A percentile compares a stretch with the other conserved stretches of the same genome.
phyloP scores from a whole-genome alignment of 345 rosid genomes.

The Gossypium thurberi region DNA sequence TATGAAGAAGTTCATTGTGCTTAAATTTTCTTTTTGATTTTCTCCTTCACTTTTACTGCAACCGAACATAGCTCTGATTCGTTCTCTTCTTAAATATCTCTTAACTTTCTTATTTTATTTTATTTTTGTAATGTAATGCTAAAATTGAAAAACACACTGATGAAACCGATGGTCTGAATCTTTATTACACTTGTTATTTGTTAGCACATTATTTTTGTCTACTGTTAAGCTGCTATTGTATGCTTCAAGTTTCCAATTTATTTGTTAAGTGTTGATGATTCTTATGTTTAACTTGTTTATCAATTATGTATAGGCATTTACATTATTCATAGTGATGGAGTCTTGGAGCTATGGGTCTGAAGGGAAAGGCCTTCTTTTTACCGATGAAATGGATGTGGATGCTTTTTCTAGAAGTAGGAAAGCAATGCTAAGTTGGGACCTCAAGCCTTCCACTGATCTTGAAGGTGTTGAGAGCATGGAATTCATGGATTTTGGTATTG shows the following conservation, averaged over 20 bases:
- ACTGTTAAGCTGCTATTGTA: background rate
- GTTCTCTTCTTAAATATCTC: background rate
- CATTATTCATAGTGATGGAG: constrained; percentile 33
- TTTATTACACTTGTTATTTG: background rate
- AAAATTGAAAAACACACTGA: background rate
- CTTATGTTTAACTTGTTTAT: background rate
- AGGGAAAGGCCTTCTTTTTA: constrained; percentile 24
- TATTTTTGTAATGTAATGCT: background rate
- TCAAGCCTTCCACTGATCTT: constrained; percentile 22
- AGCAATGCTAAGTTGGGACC: constrained; percentile 27
- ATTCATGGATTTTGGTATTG: constrained; percentile 26
- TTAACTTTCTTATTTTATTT: background rate
- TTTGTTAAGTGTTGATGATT: background rate
- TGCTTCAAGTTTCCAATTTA: background rate
- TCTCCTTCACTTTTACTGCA: background rate
- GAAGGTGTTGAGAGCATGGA: constrained; percentile 32
- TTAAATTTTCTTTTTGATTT: background rate
- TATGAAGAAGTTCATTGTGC: background rate
- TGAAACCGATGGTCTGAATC: background rate
- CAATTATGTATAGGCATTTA: background rate
- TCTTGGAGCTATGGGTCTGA: constrained; percentile 45
- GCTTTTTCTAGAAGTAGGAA: constrained; percentile 25
- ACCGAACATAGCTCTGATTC: constrained; percentile 2
- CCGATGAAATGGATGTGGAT: constrained; percentile 28
- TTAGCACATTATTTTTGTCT: background rate